These are phyloP conservation scores for Lentinula sp. DNA, from an alignment of 768 basidiomycete genomes.

Conservation along the genomic window DNA sequence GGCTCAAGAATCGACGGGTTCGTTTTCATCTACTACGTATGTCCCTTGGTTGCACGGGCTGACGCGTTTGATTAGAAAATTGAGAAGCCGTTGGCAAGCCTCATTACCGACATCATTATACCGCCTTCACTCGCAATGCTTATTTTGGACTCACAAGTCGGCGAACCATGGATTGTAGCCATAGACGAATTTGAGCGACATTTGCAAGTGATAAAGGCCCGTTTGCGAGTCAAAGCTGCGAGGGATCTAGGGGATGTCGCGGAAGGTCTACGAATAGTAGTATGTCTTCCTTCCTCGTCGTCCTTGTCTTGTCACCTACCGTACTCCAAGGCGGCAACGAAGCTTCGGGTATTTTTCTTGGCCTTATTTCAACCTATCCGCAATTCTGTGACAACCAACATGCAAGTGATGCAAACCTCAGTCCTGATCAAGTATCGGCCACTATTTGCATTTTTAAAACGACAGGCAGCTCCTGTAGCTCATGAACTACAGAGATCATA, in stretches of 20 bases:
- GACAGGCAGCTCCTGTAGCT: conserved; percentile 77
- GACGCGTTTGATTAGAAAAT: conserved; percentile 56
- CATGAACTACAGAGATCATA: conserved; percentile 87
- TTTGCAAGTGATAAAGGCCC: conserved; percentile 60
- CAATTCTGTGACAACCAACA: conserved; percentile 80
- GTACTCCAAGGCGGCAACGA: conserved; percentile 69
- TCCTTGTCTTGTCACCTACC: background rate
- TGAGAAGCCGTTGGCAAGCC: conserved; percentile 77
- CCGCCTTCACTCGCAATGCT: conserved; percentile 71
- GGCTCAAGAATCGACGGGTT: conserved; percentile 81
- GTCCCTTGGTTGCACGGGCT: background rate
- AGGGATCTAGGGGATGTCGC: conserved; percentile 76
- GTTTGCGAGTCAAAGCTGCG: conserved; percentile 82
- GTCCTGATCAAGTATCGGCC: conserved; percentile 78
- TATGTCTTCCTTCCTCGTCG: conserved; percentile 30
- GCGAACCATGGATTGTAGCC: conserved; percentile 82
- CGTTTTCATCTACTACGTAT: conserved; percentile 14
- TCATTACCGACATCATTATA: conserved; percentile 76
- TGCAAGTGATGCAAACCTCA: conserved; percentile 88
- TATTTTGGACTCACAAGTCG: conserved; percentile 81
- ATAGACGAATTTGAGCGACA: conserved; percentile 78
- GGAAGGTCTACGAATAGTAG: conserved; percentile 86
- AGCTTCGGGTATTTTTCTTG: conserved; percentile 83
- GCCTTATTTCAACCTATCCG: conserved; percentile 79
- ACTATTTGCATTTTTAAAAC: conserved; percentile 79